Evolutionary conservation across 257 asterid genomes (phyloP), one percentile per base, ranked within the genome.

Genomic region (Osmanthus fragrans): DNA sequence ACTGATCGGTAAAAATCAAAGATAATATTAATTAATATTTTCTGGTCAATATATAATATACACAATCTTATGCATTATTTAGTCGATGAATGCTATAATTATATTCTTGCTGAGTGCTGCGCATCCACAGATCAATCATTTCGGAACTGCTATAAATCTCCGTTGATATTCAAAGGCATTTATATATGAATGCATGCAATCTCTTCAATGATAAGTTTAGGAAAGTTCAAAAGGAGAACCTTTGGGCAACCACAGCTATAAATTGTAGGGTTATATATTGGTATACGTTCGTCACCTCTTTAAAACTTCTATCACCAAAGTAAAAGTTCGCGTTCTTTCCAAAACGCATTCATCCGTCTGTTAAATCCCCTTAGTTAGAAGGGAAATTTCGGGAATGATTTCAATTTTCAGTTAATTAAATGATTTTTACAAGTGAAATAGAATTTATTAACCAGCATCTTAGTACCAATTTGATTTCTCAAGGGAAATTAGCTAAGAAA

Each of bases 111-210:
- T 45, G 54, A 45, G 54, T 45, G 54, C 32, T 54, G 56, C 72
- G 76, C 83, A 74, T 74, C 79, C 79, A 68, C 68, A 37, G 39
- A 19, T 72, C 45, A 68, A 80, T 80, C 79, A 80, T 80, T 80
- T 74, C 39, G 4, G 4, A 73, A 54, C 75, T 67, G 6, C 63
- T 51, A 18, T 51, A 51, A 51, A 51, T 51, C 25, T 16, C 25
- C 10, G 4, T 5, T 51, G 63, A 51, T 18, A 16, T 51, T 51
- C 63, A 51, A 51, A 51, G 63, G 10, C 63, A 51, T 51, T 0
- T 47, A 5, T 51, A 1, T 51, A 51, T 19, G 25, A 51, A 51
- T 49, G 60, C 60, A 49, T 16, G 60, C 23, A 18, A 18, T 19
- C n/a, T 15, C 2, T 51, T 51, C n/a, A 4, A 4, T 19, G 51